Evolutionary conservation across 176 grass and related monocot genomes (phyloP), one percentile per base, ranked within the genome.

Genomic region (Alopecurus myosuroides): DNA sequence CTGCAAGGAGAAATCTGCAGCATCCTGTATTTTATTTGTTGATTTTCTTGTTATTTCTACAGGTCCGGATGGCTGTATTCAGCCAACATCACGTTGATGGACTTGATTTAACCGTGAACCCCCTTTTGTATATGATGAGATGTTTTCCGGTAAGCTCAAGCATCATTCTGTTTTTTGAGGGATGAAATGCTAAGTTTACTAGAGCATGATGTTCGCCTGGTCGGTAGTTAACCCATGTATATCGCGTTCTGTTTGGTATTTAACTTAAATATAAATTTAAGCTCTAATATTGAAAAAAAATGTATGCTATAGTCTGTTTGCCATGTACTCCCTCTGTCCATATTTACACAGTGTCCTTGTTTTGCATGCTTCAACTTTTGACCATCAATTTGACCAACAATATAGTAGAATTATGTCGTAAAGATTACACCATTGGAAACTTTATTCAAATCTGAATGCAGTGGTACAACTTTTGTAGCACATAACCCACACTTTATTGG

Each of bases 1-100:
- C 77, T n/a, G 7, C 6, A 68, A 41, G 48, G 35, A 10, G 61
- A 73, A 55, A 35, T 33, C 30, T 67, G 55, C 53, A 73, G 45
- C 4, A 42, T 87, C 39, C 30, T 61, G 19, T 85, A 55, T 80
- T 65, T 61, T 55, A 26, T 68, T 79, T 76, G 39, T 55, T 80
- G 55, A 87, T n/a, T 83, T 60, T 36, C 74, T 37, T 65, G 49
- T 78, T 34, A 28, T 56, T 44, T 86, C 52, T 45, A 74, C 81
- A 98, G 96, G 93, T 98, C 81, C 89, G 93, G 44, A 94, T 98
- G 96, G 93, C 96, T 85, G 96, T 98, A 80, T 98, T 98, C 81
- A 98, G 88, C 78, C 96, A 98, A 60, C 96, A 98, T 83, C 96
- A 98, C 83, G 96, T 98, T 62, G 96, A 98, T 78, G 96, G 96